Conservation (phyloP, 305 asterid species). For the Solanum chacoense region DNA sequence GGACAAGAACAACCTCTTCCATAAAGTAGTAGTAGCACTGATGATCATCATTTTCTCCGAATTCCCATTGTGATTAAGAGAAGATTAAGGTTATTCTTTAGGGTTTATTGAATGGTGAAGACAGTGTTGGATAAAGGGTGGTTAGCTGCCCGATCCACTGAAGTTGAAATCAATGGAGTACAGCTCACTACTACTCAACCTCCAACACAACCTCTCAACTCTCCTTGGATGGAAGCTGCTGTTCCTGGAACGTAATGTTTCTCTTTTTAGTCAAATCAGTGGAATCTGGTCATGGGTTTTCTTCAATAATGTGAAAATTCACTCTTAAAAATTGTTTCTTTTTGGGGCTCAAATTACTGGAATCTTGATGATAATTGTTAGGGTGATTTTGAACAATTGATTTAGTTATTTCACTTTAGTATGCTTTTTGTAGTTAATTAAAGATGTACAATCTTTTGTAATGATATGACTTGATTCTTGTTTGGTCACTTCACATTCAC, state of each 20-base stretch:
- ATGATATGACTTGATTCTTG: neutral
- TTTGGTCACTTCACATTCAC: neutral
- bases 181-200: constrained; percentile 78
- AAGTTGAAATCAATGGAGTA: constrained; percentile 59
- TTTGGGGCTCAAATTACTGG: neutral
- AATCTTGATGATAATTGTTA: neutral
- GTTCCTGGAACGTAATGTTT: constrained; percentile 88
- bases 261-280: neutral
- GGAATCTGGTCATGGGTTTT: neutral
- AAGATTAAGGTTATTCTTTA: neutral
- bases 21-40: neutral
- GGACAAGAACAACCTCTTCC: neutral
- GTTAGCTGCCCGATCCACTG: constrained; percentile 90
- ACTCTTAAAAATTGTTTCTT: neutral
- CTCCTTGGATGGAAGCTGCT: constrained; percentile 85
- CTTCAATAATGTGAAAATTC: neutral
- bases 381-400: neutral
- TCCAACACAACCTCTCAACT: constrained; percentile 35
- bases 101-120: constrained; percentile 40
- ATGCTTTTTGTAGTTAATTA: neutral
- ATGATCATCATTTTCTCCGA: neutral
- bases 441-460: neutral
- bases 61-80: neutral
- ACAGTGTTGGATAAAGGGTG: constrained; percentile 58
- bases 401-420: neutral